Evolutionary conservation across 148 eudicot genomes (phyloP).

Genomic region (Vaccinium vitisidaea): DNA sequence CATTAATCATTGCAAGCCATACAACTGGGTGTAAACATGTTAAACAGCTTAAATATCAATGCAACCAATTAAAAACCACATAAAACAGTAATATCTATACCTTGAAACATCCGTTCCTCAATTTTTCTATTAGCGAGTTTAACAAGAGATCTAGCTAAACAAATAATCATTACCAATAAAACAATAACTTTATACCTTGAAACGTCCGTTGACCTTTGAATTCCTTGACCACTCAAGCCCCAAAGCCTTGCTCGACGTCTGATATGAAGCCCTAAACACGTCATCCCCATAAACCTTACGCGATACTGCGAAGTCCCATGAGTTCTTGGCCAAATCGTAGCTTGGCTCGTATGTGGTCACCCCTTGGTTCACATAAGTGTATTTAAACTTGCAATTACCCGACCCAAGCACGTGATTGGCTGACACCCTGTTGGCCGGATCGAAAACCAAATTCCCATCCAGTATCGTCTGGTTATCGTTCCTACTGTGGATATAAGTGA

Average conservation of each 20-base stretch:
- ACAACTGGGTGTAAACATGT: neutral
- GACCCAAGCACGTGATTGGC: conserved; percentile 69
- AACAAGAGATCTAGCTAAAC: neutral
- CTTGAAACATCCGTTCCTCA: conserved; percentile 56
- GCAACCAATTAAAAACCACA: neutral
- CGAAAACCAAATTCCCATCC: conserved; percentile 69
- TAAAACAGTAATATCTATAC: conserved; percentile 26
- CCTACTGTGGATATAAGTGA: conserved; percentile 64
- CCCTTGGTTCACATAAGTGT: conserved; percentile 62
- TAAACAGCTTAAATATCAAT: neutral
- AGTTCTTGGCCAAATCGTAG: conserved; percentile 64
- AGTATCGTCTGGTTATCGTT: conserved; percentile 63
- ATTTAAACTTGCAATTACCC: conserved; percentile 66
- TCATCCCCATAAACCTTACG: conserved; percentile 67
- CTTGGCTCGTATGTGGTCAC: conserved; percentile 67
- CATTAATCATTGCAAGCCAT: neutral
- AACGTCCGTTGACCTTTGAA: conserved; percentile 56
- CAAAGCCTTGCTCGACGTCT: conserved; percentile 55
- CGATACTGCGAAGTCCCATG: conserved; percentile 80
- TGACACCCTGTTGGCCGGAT: conserved; percentile 72
- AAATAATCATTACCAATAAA: neutral
- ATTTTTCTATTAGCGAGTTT: neutral
- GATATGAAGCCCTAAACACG: conserved; percentile 72
- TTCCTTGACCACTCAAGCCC: conserved; percentile 80
- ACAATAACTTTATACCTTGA: conserved; percentile 51